These are phyloP conservation scores for Adenanthera pavonina DNA, from an alignment of 306 rosid species.

Conservation along the genomic window DNA sequence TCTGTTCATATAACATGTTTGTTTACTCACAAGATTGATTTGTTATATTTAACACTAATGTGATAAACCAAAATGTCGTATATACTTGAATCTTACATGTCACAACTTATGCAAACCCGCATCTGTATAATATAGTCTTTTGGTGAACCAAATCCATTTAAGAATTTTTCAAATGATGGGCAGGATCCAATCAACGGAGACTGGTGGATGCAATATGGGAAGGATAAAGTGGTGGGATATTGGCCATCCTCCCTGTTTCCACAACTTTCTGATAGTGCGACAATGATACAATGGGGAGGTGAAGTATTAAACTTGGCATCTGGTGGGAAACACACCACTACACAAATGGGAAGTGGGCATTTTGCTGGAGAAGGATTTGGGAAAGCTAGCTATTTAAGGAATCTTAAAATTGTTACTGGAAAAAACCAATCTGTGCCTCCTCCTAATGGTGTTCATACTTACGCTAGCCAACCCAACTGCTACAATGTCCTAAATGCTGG, in stretches of 20 bases:
- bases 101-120: too few species aligned
- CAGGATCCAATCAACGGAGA: neutral
- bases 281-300: neutral
- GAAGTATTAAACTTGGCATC: neutral
- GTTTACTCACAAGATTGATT: too few species aligned
- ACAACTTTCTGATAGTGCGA: neutral
- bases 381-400: neutral
- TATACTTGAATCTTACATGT: too few species aligned
- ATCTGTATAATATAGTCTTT: too few species aligned
- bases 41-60: too few species aligned
- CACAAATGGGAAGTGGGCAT: slow-evolving; percentile 5
- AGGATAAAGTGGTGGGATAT: neutral
- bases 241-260: neutral
- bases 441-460: neutral
- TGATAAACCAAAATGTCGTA: too few species aligned
- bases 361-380: neutral
- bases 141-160: too few species aligned
- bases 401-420: neutral
- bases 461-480: neutral
- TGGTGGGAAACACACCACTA: neutral
- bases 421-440: neutral
- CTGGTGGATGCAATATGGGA: neutral
- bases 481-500: neutral
- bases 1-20: too few species aligned
- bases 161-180: too few species aligned